Base-by-base conservation (phyloP, 2,329 filamentous ascomycete species). In the Pseudogymnoascus pannorum region DNA sequence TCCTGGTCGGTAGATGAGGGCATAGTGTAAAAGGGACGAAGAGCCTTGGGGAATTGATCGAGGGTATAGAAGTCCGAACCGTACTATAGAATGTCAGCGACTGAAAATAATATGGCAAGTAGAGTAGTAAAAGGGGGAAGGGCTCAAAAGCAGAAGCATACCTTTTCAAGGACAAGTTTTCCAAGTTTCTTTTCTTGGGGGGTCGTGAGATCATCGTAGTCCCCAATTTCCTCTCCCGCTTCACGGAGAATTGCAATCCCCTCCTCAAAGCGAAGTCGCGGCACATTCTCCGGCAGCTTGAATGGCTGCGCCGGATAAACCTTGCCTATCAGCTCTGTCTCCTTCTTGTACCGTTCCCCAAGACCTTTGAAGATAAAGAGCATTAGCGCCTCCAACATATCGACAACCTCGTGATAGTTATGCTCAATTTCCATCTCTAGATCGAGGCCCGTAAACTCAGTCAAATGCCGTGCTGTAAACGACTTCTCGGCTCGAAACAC, bases 51-150 rank as follows among this genome's bases (percentile, higher is more conserved):
- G 81, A 96, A 99, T 77, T 97, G 94, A 80, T 97, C 93, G 65
- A 99, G 83, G 20, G 95, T 87, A 78, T 96, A 97, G 78, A 97
- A 97, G 78, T 99, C 94, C 84, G 81, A 88, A 96, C n/a, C n/a
- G n/a, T n/a, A n/a, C n/a, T n/a, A n/a, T n/a, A n/a, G n/a, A n/a
- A n/a, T n/a, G n/a, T n/a, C n/a, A n/a, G n/a, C n/a, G n/a, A n/a
- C n/a, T n/a, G n/a, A n/a, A n/a, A n/a, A n/a, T n/a, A n/a, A n/a
- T n/a, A n/a, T n/a, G n/a, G n/a, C n/a, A n/a, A n/a, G n/a, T n/a
- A n/a, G n/a, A n/a, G n/a, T n/a, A n/a, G n/a, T n/a, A n/a, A n/a
- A n/a, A n/a, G n/a, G n/a, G n/a, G n/a, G n/a, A n/a, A n/a, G n/a
- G n/a, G n/a, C n/a, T n/a, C n/a, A n/a, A n/a, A n/a, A n/a, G n/a